phyloP scores from a whole-genome alignment of 331 rosid species.

The Malus hybrid region DNA sequence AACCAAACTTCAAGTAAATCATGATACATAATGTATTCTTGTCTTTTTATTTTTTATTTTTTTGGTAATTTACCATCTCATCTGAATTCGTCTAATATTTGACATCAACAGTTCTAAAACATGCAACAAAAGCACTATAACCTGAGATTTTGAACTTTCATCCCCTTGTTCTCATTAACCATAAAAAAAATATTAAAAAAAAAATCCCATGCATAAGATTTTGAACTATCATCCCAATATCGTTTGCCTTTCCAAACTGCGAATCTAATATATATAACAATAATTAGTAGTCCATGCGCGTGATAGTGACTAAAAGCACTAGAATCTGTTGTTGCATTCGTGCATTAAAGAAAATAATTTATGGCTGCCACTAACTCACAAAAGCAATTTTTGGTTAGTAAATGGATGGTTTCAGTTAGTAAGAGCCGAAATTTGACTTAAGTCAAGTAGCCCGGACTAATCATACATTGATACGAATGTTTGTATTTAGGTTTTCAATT shows the following conservation, averaged over 20 bases:
- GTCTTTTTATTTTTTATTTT: background rate
- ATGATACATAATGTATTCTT: background rate
- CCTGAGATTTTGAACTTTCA: too few relatives aligned
- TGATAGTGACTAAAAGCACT: background rate
- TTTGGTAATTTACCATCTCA: background rate
- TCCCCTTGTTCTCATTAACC: background rate
- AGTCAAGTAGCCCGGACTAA: background rate
- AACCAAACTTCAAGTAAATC: background rate
- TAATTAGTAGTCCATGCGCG: background rate
- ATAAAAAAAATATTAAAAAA: too few relatives aligned
- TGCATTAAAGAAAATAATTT: background rate
- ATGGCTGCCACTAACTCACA: background rate
- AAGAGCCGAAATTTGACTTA: background rate
- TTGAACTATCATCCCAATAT: background rate
- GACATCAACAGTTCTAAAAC: too few relatives aligned
- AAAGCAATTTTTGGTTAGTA: background rate
- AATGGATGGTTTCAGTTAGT: background rate
- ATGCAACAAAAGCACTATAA: too few relatives aligned
- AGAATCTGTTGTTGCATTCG: constrained; percentile 7
- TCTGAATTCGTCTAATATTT: background rate
- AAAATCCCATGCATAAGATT: background rate
- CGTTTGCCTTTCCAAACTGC: background rate
- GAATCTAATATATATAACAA: background rate
- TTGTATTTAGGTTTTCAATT: background rate
- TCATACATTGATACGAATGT: background rate